Percentiles rank a stretch among this genome's conserved stretches.
Conservation (phyloP, 2,329 filamentous ascomycete species). For the Tolypocladium endophyticum region DNA sequence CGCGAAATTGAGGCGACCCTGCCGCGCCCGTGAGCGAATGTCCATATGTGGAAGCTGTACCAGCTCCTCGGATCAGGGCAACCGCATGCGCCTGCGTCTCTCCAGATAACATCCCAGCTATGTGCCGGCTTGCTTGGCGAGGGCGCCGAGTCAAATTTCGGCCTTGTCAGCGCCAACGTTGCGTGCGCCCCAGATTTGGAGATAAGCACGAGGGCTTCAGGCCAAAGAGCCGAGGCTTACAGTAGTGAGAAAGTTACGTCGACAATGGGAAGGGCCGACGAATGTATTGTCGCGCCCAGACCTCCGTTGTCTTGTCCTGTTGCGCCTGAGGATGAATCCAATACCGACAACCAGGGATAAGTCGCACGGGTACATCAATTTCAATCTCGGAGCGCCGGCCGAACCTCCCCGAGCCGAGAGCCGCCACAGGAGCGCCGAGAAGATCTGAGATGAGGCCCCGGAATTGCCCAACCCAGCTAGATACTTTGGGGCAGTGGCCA, state of each 20-base stretch:
- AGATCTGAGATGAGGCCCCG: conserved; percentile 24
- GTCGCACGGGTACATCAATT: neutral
- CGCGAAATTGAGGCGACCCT: neutral
- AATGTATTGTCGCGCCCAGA: neutral
- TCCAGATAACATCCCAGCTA: neutral
- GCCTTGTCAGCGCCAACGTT: neutral
- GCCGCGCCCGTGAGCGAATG: neutral
- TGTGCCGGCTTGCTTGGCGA: neutral
- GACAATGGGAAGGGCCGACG: neutral
- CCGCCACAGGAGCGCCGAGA: conserved; percentile 14
- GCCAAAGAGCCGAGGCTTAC: neutral
- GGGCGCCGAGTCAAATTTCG: neutral
- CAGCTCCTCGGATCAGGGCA: conserved; percentile 1
- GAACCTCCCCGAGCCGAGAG: conserved; percentile 18
- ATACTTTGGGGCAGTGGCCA: neutral
- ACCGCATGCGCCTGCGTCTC: conserved; percentile 2
- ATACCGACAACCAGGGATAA: neutral
- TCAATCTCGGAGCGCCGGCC: conserved; percentile 4
- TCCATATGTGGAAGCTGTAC: conserved; percentile 3
- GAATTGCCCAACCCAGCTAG: conserved; percentile 19
- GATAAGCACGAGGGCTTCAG: neutral
- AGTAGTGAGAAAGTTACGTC: neutral
- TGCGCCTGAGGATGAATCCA: neutral
- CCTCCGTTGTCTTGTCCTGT: neutral
- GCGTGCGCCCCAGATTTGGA: neutral